Conservation (phyloP, 208 protist species). For the Ichthyophonus hoferi region DNA sequence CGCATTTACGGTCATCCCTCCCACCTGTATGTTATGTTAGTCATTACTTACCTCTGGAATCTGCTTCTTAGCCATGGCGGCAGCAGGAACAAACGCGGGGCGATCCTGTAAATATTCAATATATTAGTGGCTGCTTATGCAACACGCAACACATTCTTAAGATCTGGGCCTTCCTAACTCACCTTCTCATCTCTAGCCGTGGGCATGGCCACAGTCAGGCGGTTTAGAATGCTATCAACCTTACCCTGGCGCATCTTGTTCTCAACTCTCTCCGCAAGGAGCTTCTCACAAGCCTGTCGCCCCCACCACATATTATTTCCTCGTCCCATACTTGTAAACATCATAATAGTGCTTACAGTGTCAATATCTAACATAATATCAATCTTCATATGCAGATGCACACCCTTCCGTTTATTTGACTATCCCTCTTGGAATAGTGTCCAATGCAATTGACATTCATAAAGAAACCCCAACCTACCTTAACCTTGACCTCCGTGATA, state of each 20-base stretch:
- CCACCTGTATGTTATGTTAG: too few relatives aligned
- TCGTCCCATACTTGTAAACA: too few relatives aligned
- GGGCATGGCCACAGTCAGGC: slow-evolving; percentile 62
- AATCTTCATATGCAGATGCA: too few relatives aligned
- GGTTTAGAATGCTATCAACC: slow-evolving; percentile 70
- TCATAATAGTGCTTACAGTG: too few relatives aligned
- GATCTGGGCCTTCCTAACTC: neutral
- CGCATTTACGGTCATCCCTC: too few relatives aligned
- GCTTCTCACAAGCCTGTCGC: slow-evolving; percentile 84
- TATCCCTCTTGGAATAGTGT: too few relatives aligned
- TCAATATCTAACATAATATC: too few relatives aligned
- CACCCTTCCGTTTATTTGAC: too few relatives aligned
- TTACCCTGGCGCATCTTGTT: slow-evolving; percentile 81
- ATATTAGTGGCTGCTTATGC: too few relatives aligned
- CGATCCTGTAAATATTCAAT: neutral
- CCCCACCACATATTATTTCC: too few relatives aligned
- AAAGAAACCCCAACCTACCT: too few relatives aligned
- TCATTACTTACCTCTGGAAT: neutral
- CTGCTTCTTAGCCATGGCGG: neutral
- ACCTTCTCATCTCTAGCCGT: slow-evolving; percentile 73
- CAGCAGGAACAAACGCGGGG: slow-evolving; percentile 10
- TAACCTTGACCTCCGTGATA: slow-evolving; percentile 59
- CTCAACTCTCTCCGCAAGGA: slow-evolving; percentile 86
- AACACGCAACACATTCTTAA: neutral
- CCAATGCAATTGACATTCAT: too few relatives aligned